Base-by-base conservation (phyloP, 2,329 filamentous ascomycete genomes). In the Arachnomyces sp. region DNA sequence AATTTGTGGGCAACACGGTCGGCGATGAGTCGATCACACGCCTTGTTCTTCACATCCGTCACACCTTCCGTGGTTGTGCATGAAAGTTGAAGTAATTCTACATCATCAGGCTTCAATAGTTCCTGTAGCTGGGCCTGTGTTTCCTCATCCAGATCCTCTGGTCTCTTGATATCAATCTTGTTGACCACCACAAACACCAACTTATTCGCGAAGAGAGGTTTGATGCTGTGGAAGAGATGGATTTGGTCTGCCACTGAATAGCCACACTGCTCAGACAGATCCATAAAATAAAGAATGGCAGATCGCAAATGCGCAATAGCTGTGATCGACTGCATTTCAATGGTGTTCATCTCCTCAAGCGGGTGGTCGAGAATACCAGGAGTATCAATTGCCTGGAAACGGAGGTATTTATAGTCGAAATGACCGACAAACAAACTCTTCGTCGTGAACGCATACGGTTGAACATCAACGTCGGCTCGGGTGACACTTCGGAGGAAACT, bases 341-440 rank as follows among this genome's bases (percentile, higher is more conserved):
- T 98, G 3, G 92, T 96, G 70, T 95, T 94, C 92, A 96, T 98
- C 70, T 96, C 92, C 67, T 96, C 92, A 7, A 98, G 78, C 28
- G 90, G 89, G 63, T 98, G 92, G 55, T 98, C 92, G 45, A 98
- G 71, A 52, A 98, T 94, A 73, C 92, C 92, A n/a, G 90, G 90
- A 8, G 92, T 98, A 67, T 98, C 92, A 53, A 98, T 95, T 18
- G 88, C 89, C 69, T 89, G 84, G 68, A 88, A 88, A 47, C 85
- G 76, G 51, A 88, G 73, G 68, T 90, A 92, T 68, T 94, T 94
- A 73, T 93, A 94, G 67, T 94, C 88, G 61, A 96, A 95, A 68
- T 98, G 92, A 44, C 92, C 92, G 20, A 96, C 90, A 59, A 95
- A 98, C 56, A 98, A 73, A 54, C 82, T 88, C 76, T 96, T 96